Evolutionary conservation across 2,329 filamentous ascomycete genomes (phyloP).

Genomic region (Pseudopyricularia cyperi): DNA sequence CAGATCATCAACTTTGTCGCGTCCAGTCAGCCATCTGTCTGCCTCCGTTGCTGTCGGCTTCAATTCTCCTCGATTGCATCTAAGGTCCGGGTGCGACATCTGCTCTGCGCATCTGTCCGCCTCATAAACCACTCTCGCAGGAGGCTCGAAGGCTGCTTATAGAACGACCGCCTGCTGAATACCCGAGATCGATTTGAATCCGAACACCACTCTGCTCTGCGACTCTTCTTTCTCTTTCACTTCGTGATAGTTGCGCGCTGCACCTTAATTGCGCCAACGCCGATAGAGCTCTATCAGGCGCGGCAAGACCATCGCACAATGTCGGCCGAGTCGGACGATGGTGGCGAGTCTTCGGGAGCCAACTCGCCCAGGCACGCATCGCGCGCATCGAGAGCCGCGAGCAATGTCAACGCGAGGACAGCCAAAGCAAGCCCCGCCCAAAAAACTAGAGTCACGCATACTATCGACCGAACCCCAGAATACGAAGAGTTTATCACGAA

Average conservation of each 20-base stretch:
- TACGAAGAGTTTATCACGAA: constrained; percentile 69
- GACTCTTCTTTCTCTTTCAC: not conserved
- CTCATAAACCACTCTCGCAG: not conserved
- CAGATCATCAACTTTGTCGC: not conserved
- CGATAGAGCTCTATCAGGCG: not conserved
- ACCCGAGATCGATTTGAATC: not conserved
- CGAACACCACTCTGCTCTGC: not conserved
- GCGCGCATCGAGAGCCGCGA: not conserved
- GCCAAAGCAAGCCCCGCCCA: not conserved
- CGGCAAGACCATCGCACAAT: not conserved
- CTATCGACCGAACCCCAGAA: constrained; percentile 51
- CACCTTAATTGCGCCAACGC: not conserved
- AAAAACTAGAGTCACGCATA: constrained; percentile 10
- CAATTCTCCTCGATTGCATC: not conserved
- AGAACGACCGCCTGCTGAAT: no score
- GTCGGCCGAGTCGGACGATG: constrained; percentile 1
- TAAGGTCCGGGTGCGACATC: not conserved
- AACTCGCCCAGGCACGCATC: constrained; percentile 1
- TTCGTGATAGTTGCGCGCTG: not conserved
- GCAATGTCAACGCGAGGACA: constrained; percentile 1
- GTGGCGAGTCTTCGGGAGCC: not conserved
- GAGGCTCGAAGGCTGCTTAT: no score
- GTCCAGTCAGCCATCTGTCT: not conserved
- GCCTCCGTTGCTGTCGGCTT: not conserved
- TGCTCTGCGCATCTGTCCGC: not conserved